Conservation (phyloP, 2,329 filamentous ascomycete genomes). For the Raffaelea albimanens region DNA sequence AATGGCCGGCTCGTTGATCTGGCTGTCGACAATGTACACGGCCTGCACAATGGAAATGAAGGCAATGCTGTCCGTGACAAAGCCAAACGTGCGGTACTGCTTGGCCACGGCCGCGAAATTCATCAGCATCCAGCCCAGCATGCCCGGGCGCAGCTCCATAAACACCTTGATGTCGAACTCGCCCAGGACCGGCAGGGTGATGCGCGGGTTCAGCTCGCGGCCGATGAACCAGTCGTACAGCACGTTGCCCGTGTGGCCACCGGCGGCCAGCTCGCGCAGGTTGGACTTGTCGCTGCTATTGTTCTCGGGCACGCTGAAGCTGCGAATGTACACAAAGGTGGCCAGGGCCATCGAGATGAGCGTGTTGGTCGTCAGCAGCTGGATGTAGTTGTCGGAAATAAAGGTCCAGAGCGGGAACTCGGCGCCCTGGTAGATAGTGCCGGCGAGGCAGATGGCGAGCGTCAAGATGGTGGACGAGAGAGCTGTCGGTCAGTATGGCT, state of each 20-base stretch:
- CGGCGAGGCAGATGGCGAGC: slow-evolving; percentile 60
- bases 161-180: slow-evolving; percentile 86
- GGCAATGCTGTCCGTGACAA: slow-evolving; percentile 75
- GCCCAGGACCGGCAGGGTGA: slow-evolving; percentile 68
- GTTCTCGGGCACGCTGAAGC: slow-evolving; percentile 56
- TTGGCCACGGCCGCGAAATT: slow-evolving; percentile 78
- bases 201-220: slow-evolving; percentile 83
- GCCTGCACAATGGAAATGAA: slow-evolving; percentile 69
- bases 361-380: slow-evolving; percentile 75
- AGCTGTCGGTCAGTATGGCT: slow-evolving; percentile 36
- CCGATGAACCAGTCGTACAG: slow-evolving; percentile 97
- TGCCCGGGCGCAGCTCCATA: slow-evolving; percentile 82
- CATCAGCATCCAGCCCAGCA: slow-evolving; percentile 81
- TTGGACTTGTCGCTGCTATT: slow-evolving; percentile 51
- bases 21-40: slow-evolving; percentile 74
- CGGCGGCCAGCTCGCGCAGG: slow-evolving; percentile 68
- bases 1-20: slow-evolving; percentile 81
- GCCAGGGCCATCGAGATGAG: slow-evolving; percentile 65
- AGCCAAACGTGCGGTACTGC: slow-evolving; percentile 79
- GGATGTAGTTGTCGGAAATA: slow-evolving; percentile 82
- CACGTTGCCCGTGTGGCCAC: slow-evolving; percentile 73
- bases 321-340: slow-evolving; percentile 70
- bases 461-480: slow-evolving; percentile 68
- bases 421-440: slow-evolving; percentile 67
- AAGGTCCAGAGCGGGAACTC: slow-evolving; percentile 86